Evolutionary conservation across 305 asterid species (phyloP), one percentile per base, ranked within the genome.

Genomic region (Fraxinus paxiana): DNA sequence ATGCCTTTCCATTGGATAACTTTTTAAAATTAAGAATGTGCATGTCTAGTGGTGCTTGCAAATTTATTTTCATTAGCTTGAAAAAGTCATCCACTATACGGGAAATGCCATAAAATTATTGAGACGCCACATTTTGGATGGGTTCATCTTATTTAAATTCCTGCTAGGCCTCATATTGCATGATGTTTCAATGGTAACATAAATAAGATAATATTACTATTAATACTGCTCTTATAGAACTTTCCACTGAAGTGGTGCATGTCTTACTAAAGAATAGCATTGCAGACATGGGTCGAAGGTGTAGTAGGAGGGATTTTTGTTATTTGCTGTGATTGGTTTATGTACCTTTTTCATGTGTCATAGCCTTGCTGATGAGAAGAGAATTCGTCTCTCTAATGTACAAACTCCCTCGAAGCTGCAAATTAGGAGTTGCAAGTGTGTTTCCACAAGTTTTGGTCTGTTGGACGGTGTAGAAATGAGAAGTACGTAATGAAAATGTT

Each of bases 101-200:
- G 41, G 20, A 31, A 69, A 28, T 31, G 43, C 75, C 22, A 70
- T 12, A 31, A 30, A 31, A 30, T 6, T 33, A 70, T 28, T 51
- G 77, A 61, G 79, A 74, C 35, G 17, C 72, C 72, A 78, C 61
- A 74, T 20, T 30, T 30, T 18, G 83, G 70, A 69, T 61, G 17
- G 41, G 34, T 63, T 26, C 38, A 48, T 41, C 78, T 77, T 75
- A 35, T 75, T 35, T 61, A 26, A 37, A 26, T 46, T n/a, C 59
- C 74, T 10, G 13, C 72, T 67, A 35, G 37, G 80, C 77, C 59
- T 46, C 13, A 37, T 34, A 34, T 34, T 82, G 26, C 79, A 30
- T 34, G 81, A 24, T 54, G 72, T 71, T 69, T 83, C 54, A 41
- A 12, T 18, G 61, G 70, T 77, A 37, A 37, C 9, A 22, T 34